Conservation (phyloP, 1,284 basidiomycete genomes). For the Microbotryomycetes sp. region DNA sequence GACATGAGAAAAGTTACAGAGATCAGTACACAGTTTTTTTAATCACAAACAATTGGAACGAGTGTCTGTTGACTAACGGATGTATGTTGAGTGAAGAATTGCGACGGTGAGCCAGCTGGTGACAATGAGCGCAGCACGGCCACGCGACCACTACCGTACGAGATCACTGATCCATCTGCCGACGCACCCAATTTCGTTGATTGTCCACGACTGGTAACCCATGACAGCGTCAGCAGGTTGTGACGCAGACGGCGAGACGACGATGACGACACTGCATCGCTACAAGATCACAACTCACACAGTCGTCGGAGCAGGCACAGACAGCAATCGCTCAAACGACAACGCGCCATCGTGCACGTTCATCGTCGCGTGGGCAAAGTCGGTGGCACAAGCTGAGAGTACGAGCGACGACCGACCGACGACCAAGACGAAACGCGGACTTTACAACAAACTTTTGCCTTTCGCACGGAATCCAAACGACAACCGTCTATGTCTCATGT, state of each 20-base stretch:
- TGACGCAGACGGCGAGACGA: no score
- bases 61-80: no score
- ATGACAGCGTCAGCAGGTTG: no score
- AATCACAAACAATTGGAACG: no score
- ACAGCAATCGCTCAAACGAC: neutral
- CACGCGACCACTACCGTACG: conserved; percentile 23
- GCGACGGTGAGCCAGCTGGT: neutral
- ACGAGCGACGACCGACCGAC: neutral
- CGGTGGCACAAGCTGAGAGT: neutral
- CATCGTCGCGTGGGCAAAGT: neutral
- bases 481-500: no score
- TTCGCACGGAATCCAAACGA: no score
- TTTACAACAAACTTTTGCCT: neutral
- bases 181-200: conserved; percentile 26
- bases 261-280: no score
- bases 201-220: conserved; percentile 23
- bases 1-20: no score
- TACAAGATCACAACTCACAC: conserved; percentile 9
- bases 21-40: no score
- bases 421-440: neutral
- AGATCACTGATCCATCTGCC: conserved; percentile 15
- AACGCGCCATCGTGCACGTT: neutral
- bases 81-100: conserved; percentile 8
- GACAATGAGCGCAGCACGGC: conserved; percentile 23
- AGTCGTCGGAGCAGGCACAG: conserved; percentile 24